Base-by-base conservation (phyloP, 2,329 filamentous ascomycete species). In the Penicillium sclerotiorum region DNA sequence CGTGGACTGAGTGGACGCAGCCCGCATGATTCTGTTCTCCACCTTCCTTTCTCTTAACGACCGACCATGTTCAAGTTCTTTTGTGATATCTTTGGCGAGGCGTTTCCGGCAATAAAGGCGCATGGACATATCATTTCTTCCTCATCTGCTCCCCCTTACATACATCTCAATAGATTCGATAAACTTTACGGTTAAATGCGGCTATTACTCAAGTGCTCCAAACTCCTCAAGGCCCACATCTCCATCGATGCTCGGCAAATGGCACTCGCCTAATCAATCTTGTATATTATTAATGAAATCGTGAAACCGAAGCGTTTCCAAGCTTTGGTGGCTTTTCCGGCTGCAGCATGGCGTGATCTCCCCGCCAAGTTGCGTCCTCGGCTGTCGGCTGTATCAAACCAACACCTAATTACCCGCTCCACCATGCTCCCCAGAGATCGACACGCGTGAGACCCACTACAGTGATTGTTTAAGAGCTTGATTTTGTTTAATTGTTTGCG, bases 1-100 rank as follows among this genome's bases (percentile, higher is more conserved):
- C 45, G 17, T 55, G 52, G 49, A 36, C 50, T 11, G 36, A 45
- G n/a, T 49, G 38, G 38, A 28, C 5, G 2, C 8, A 40, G n/a
- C 27, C 38, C 18, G 17, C 11, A 12, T 40, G 38, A 40, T 15
- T 27, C 7, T 2, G 7, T 18, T n/a, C 11, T 17, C 8, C 25
- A 28, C 13, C 13, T 12, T 27, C 12, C 21, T 28, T 40, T 39
- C 25, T 6, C 48, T 33, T 22, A 27, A 40, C 6, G 37, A 28
- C 27, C 12, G n/a, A 22, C 21, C 17, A 2, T 15, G 36, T 9
- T 18, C 25, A 13, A 28, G n/a, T n/a, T n/a, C n/a, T n/a, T 49
- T 42, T n/a, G 12, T 15, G 37, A 40, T 40, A 40, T 40, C n/a
- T n/a, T 40, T 22, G 37, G 23, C n/a, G 37, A 28, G 25, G 37